Evolutionary conservation across 2,329 filamentous ascomycete genomes (phyloP), one percentile per base, ranked within the genome.

Genomic region (Ceratocystis cacaofunesta): DNA sequence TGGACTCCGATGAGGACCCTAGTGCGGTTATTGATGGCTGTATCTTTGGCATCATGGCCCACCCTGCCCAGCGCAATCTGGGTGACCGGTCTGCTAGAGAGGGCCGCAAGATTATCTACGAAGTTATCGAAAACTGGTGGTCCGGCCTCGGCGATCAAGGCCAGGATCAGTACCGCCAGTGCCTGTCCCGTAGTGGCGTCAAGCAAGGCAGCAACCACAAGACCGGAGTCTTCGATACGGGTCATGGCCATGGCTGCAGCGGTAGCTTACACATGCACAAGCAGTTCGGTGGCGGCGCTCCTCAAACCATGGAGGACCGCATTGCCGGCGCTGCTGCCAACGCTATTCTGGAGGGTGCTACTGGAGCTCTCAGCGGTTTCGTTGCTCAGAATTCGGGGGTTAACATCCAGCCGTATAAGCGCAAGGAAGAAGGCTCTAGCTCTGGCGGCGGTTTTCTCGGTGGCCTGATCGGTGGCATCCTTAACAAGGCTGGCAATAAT

Each of bases 51-150:
- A 86, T 96, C 44, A 84, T 96, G 74, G 90, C 96, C 72, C 92
- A 96, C 75, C 92, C 92, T 1, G 90, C 90, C 61, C 85, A 90
- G 70, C 85, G 88, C 66, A 76, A 85, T 8, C 77, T 81, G 72
- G 89, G 87, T 61, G 79, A 85, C 22, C 87, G 91, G 71, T 88
- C 87, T 10, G 85, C 85, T 12, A 72, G 76, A 6, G 88, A 95
- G 70, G 88, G 90, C 64, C 88, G 90, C 65, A 74, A 78, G 32
- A 77, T 85, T 70, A 92, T 95, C 85, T 96, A 92, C 76, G 74
- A 78, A n/a, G 85, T 86, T 19, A 86, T 96, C 4, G 79, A 89
- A 74, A 78, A 88, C 69, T 96, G 92, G 92, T 96, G 92, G 92
- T 74, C 77, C 50, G 77, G 82, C 65, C 84, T 90, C 76, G 77